Evolutionary conservation across 768 basidiomycete species (phyloP), one percentile per base, ranked within the genome.

Genomic region (Pleurotus ostreatus): DNA sequence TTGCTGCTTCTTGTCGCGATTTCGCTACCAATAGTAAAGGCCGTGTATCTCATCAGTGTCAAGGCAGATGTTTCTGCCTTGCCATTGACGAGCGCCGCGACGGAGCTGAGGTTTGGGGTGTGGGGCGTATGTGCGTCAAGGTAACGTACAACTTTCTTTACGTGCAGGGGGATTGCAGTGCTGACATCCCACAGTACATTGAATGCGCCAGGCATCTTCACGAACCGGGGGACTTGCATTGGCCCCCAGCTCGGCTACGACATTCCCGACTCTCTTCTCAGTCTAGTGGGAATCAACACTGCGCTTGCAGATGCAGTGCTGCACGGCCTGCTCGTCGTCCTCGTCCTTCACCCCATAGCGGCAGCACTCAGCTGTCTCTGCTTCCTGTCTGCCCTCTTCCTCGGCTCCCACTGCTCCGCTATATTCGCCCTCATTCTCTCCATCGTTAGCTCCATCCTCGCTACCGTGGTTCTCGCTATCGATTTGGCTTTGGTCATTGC

Each of bases 81-180:
- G 48, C 75, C 77, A 2, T 60, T 65, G 34, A 83, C 85, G 9
- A 75, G 76, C 58, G 68, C 83, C 11, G 83, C 84, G 25, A 85
- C 83, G 3, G 73, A 77, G 61, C 68, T 92, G 8, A 78, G 82
- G 37, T 87, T 92, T 59, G 92, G 92, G 3, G 85, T 92, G 4
- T 93, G 91, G 87, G 92, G 92, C 0, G 76, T 86, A 37, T 94
- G 92, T 69, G 84, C 84, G 1, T 69, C 69, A n/a, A 81, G 76
- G 83, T 78, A 55, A 56, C 65, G 58, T 12, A 49, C 20, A 13
- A 22, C 2, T 22, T 12, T 16, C 43, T 57, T 55, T 15, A 40
- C 15, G 30, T 6, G 12, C 34, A 22, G 13, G 16, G 16, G 15
- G 38, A 18, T 41, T 41, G 52, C 54, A n/a, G 25, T 4, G 18